These are phyloP conservation scores for Vickermania spadyakhi DNA, from an alignment of 208 protist species.

Conservation along the genomic window DNA sequence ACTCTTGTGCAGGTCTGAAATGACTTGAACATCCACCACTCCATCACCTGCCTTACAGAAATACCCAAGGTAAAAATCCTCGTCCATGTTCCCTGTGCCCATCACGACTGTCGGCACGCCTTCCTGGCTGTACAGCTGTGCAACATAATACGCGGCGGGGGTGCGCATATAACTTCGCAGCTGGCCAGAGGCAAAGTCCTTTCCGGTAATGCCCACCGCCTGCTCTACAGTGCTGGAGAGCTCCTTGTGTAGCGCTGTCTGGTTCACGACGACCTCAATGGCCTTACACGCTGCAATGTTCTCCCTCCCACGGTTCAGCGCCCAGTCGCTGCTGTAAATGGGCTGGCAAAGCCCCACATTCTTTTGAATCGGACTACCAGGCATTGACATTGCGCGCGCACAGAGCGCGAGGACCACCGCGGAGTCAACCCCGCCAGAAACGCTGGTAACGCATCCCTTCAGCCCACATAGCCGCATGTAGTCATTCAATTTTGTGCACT, in stretches of 20 bases:
- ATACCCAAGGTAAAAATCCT: conserved; percentile 94
- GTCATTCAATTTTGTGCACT: conserved; percentile 85
- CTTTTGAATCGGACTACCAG: conserved; percentile 72
- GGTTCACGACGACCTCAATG: conserved; percentile 89
- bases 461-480: conserved; percentile 84
- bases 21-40: conserved; percentile 93
- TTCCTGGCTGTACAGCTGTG: conserved; percentile 82
- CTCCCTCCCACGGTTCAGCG: conserved; percentile 76
- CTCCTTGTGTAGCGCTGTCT: conserved; percentile 79
- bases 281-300: conserved; percentile 68
- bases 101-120: conserved; percentile 91
- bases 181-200: conserved; percentile 89
- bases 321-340: conserved; percentile 89
- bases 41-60: conserved; percentile 97
- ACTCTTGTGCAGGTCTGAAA: conserved; percentile 95
- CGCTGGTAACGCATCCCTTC: conserved; percentile 82
- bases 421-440: conserved; percentile 93
- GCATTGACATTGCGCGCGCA: conserved; percentile 39
- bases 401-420: conserved; percentile 89
- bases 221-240: conserved; percentile 57
- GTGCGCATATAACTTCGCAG: conserved; percentile 94
- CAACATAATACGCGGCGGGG: conserved; percentile 89
- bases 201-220: conserved; percentile 57
- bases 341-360: conserved; percentile 92
- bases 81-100: conserved; percentile 96